A percentile compares a stretch with the other conserved stretches of the same genome.
These are phyloP conservation scores for Magnusiomyces tetraspermus DNA, from an alignment of 1,139 yeast genomes.

Conservation along the genomic window DNA sequence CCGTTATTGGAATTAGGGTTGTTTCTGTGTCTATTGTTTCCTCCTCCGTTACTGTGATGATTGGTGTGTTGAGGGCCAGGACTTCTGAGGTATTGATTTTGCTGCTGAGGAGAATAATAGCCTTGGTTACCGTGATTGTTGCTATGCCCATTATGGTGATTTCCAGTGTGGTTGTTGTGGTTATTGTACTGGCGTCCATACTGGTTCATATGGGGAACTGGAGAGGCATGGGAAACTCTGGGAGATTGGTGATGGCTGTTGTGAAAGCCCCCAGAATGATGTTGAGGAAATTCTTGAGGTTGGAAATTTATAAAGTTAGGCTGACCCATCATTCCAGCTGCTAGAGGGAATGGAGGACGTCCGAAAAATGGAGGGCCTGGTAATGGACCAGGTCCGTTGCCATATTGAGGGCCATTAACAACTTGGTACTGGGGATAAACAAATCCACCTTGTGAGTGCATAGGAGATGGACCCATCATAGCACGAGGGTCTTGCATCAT, in stretches of 20 bases:
- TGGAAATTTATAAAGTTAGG: slow-evolving; percentile 9
- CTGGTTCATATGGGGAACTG: slow-evolving; percentile 10
- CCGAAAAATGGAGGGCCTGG: slow-evolving; percentile 19
- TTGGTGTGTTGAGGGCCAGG: slow-evolving; percentile 2
- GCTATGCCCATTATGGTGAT: too few species aligned
- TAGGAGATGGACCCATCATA: slow-evolving; percentile 21
- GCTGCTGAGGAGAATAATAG: slow-evolving; percentile 12
- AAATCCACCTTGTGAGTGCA: slow-evolving; percentile 22
- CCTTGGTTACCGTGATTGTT: too few species aligned
- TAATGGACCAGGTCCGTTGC: slow-evolving; percentile 13
- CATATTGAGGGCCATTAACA: slow-evolving; percentile 18
- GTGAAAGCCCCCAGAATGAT: not conserved
- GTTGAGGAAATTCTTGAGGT: slow-evolving; percentile 10
- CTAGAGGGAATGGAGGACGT: slow-evolving; percentile 17
- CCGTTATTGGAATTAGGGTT: not conserved
- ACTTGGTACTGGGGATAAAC: slow-evolving; percentile 21
- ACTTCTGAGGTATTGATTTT: slow-evolving; percentile 8
- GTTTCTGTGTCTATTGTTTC: slow-evolving; percentile 1
- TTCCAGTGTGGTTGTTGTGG: not conserved
- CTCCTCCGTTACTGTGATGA: slow-evolving; percentile 6
- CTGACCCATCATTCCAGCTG: slow-evolving; percentile 10
- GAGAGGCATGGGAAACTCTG: slow-evolving; percentile 12
- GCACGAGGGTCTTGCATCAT: slow-evolving; percentile 23
- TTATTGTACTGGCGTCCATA: not conserved
- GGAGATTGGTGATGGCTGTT: slow-evolving; percentile 9